Evolutionary conservation across 2,329 filamentous ascomycete genomes (phyloP), one percentile per base, ranked within the genome.

Genomic region (Bimuria novae-zelandiae): DNA sequence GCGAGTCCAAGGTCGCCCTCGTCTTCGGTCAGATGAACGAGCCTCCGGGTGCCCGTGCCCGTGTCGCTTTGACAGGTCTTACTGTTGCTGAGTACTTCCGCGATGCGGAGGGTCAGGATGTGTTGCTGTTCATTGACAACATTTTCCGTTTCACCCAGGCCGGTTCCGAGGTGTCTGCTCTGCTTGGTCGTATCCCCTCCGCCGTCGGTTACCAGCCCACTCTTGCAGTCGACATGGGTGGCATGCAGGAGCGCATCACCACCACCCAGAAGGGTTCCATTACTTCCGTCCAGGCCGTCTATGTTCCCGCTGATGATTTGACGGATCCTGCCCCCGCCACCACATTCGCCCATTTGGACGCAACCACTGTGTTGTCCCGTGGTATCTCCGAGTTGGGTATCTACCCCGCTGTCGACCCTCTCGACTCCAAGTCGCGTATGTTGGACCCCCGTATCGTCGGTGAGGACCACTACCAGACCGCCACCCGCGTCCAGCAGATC

Each of bases 21-120:
- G 94, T 99, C 69, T 99, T 99, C 83, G 94, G 94, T 86, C 94
- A 99, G 86, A 99, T 99, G 94, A 99, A 99, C 87, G 94, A 99
- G 85, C 94, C 94, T 78, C 94, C 94, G 63, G 94, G 94, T 86
- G 94, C 94, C 76, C 94, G 94, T 92, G 94, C 94, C 77, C 93
- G 94, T 96, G 94, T 99, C 75, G 94, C 94, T 73, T 89, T 99
- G 75, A 99, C 94, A 77, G 93, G 92, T 81, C 16, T 57, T 21
- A 54, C 52, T 11, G 25, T 47, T 6, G 44, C 39, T 36, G 25
- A 55, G 40, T 43, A 95, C 72, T 97, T 97, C 83, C 80, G 85
- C 71, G 84, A 88, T 68, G 80, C 85, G 68, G 84, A 88, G 71
- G 92, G 92, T 69, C 92, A 97, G 84, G 92, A 97, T 82, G 91